Conservation (phyloP, 768 basidiomycete genomes). For the Phaffia tasmanica region DNA sequence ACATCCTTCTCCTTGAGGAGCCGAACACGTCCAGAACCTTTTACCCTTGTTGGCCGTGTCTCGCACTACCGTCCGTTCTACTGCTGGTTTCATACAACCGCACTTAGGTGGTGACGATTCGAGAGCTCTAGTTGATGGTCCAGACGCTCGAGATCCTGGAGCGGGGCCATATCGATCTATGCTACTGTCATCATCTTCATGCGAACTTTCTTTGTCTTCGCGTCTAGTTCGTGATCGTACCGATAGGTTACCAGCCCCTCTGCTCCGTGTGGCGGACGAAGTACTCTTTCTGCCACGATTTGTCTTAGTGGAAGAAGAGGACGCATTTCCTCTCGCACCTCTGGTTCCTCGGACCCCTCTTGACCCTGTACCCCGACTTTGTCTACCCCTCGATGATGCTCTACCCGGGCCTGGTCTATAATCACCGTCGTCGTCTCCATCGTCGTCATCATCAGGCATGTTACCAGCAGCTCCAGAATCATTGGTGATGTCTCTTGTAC, state of each 20-base stretch:
- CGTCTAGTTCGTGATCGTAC: slow-evolving; percentile 6
- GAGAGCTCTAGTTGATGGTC: neutral
- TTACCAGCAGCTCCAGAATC: no score
- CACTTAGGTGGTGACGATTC: slow-evolving; percentile 25
- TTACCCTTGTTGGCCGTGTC: slow-evolving; percentile 30
- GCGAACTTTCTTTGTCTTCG: neutral
- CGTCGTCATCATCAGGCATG: no score
- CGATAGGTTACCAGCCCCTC: neutral
- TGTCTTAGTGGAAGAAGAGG: neutral
- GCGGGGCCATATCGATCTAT: neutral
- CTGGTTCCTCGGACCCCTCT: no score
- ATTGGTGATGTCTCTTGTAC: no score
- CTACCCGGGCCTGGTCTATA: no score
- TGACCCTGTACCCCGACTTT: no score
- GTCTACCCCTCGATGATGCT: no score
- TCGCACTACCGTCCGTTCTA: slow-evolving; percentile 31
- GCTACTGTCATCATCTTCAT: slow-evolving; percentile 2
- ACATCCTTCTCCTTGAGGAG: slow-evolving; percentile 34
- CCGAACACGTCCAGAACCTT: slow-evolving; percentile 35
- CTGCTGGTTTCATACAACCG: slow-evolving; percentile 30
- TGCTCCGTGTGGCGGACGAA: neutral
- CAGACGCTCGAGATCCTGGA: neutral
- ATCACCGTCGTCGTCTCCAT: no score
- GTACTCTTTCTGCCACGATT: neutral
- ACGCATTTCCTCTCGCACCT: no score